Evolutionary conservation across 805 yeast genomes (phyloP), one percentile per base, ranked within the genome.

Genomic region (Danielia reshetovae): DNA sequence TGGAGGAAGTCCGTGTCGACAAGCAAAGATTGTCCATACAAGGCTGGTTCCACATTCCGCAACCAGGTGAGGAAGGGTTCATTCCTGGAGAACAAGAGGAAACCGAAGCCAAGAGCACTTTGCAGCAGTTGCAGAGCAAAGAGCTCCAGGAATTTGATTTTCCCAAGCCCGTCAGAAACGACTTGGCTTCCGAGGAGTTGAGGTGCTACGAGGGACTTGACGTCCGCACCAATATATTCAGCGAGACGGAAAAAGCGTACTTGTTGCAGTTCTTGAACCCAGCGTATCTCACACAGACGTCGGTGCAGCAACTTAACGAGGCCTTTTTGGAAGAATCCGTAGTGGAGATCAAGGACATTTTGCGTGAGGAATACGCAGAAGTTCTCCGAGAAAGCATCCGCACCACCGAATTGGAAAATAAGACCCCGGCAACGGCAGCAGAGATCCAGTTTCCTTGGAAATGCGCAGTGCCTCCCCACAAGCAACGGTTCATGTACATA

Each of bases 41-140:
- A 52, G 99, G 99, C 1, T 94, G 99, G 99, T 94, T 90, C 55
- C 99, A 93, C 59, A 85, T 89, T 34, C 99, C 99, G 3, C 97
- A 93, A 56, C 65, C 65, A 8, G 97, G 95, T 7, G 99, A 93
- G 60, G 79, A 75, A 22, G 97, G 97, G 0, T 90, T 59, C 52
- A 72, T 79, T 13, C 77, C 76, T 24, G 95, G 94, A 5, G 96
- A 87, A 54, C 88, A 86, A 56, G 90, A 81, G 51, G 75, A 67
- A 24, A 79, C 85, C 1, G 88, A 81, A 47, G 81, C 84, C 0
- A 70, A 72, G 49, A 77, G 87, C 27, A 85, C 96, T 0, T 70
- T 88, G 42, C 87, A 84, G 52, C 90, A 77, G 52, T 62, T 88
- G 39, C 90, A 86, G 48, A 75, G 85, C 7, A 78, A 82, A 39